Percentiles rank a stretch among this genome's conserved stretches.
Evolutionary conservation across 2,329 filamentous ascomycete species (phyloP).

Genomic region (Aspergillus texensis): DNA sequence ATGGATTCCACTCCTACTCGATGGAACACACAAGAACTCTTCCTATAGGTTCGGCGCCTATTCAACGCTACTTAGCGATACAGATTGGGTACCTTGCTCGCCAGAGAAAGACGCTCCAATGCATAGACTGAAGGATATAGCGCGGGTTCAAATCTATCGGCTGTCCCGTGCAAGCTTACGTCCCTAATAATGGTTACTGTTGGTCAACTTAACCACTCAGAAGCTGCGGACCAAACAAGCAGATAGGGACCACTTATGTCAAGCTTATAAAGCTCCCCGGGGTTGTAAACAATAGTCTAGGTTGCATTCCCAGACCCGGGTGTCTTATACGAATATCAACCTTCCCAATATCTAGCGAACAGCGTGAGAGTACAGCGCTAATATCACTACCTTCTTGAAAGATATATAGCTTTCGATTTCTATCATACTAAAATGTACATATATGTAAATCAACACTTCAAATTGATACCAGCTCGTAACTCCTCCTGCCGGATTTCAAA

Average conservation of each 20-base stretch:
- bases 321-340: background rate
- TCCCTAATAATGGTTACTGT: background rate
- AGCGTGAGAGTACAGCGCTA: background rate
- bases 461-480: slow-evolving; percentile 74
- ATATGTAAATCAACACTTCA: slow-evolving; percentile 68
- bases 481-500: slow-evolving; percentile 91
- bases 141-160: background rate
- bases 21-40: background rate
- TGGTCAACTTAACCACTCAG: background rate
- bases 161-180: background rate
- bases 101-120: background rate
- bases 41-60: background rate
- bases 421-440: background rate
- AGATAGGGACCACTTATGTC: background rate
- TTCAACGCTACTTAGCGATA: background rate
- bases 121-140: background rate
- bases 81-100: background rate
- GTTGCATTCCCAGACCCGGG: background rate
- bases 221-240: background rate
- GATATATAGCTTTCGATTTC: background rate
- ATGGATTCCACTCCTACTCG: background rate
- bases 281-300: background rate
- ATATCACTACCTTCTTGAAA: background rate
- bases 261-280: background rate
- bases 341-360: background rate